Evolutionary conservation across 768 basidiomycete species (phyloP), one percentile per base, ranked within the genome.

Genomic region (Tulasnella sp.): DNA sequence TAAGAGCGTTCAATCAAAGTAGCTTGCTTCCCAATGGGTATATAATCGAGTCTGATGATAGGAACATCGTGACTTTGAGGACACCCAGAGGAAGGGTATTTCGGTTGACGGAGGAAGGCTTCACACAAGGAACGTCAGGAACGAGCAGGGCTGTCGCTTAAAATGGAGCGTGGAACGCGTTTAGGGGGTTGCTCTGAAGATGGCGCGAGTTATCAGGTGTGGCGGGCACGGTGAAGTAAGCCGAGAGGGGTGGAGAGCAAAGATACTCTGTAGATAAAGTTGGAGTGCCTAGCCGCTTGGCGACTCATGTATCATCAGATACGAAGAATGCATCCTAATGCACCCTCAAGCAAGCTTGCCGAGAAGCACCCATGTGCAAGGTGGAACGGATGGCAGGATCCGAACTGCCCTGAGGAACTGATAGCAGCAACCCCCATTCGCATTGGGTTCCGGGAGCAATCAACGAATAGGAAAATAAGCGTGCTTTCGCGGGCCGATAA

Each of bases 271-370:
- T 35, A 67, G 61, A 67, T 67, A 67, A 35, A 67, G 61, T 67
- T 67, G 29, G 61, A 67, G 61, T 29, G 51, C n/a, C 23, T 0
- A n/a, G 51, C 51, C n/a, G 51, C 51, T 51, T 51, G 23, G 51
- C 51, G 61, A 67, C 29, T 13, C 61, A 67, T 67, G 61, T 35
- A 67, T 67, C 61, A 67, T 67, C 61, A 35, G 61, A 67, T 67
- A 29, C 61, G 61, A 67, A 18, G 29, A 10, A 32, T 67, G 61
- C 32, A 67, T 29, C 2, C 16, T 15, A 10, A 32, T 67, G 61
- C 32, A 67, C 29, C 2, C 16, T 15, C 29, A 16, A 26, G 13
- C 51, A 67, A 67, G 61, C 61, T 16, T 9, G 29, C 26, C 18
- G 32, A 35, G 32, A 67, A 67, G 29, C 26, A 67, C n/a, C 32